Percentiles rank a stretch among this genome's conserved stretches.
phyloP scores from a whole-genome alignment of 2,329 filamentous ascomycete species.

The Tricladium varicosporioides region DNA sequence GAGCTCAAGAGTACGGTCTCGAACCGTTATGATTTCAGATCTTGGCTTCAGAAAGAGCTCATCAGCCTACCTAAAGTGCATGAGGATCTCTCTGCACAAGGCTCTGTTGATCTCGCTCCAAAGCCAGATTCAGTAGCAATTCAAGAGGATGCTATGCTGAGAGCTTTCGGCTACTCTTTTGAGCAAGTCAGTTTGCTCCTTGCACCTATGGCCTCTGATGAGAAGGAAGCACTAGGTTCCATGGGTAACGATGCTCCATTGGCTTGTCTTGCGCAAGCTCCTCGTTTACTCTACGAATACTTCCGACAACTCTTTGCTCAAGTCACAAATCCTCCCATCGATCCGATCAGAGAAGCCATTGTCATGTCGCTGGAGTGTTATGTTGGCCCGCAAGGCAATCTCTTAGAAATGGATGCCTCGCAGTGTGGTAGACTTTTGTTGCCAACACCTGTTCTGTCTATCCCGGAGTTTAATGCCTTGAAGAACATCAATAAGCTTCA shows the following conservation, averaged over 20 bases:
- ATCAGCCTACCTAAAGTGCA: conserved; percentile 77
- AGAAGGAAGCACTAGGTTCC: conserved; percentile 93
- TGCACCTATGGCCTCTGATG: conserved; percentile 94
- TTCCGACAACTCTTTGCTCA: conserved; percentile 97
- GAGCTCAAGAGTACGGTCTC: conserved; percentile 89
- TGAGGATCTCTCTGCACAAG: conserved; percentile 55
- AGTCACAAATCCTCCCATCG: conserved; percentile 96
- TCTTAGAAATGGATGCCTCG: conserved; percentile 87
- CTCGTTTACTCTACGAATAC: conserved; percentile 89
- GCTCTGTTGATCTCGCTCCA: conserved; percentile 61
- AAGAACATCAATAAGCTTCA: conserved; percentile 73
- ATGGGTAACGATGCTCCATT: conserved; percentile 97
- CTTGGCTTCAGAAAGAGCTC: conserved; percentile 84
- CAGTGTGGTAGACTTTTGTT: conserved; percentile 86
- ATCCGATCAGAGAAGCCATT: conserved; percentile 94
- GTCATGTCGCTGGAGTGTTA: conserved; percentile 98
- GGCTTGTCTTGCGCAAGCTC: conserved; percentile 85
- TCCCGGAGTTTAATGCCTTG: conserved; percentile 86
- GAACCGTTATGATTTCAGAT: conserved; percentile 81
- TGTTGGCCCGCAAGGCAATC: conserved; percentile 90
- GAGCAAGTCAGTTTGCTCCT: conserved; percentile 92
- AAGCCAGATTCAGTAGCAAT: conserved; percentile 68
- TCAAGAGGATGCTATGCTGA: conserved; percentile 80
- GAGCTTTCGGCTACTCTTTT: conserved; percentile 90
- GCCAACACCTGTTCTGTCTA: conserved; percentile 83